These are phyloP conservation scores for Calonectria crousiana DNA, from an alignment of 2,329 filamentous ascomycete genomes.

Conservation along the genomic window DNA sequence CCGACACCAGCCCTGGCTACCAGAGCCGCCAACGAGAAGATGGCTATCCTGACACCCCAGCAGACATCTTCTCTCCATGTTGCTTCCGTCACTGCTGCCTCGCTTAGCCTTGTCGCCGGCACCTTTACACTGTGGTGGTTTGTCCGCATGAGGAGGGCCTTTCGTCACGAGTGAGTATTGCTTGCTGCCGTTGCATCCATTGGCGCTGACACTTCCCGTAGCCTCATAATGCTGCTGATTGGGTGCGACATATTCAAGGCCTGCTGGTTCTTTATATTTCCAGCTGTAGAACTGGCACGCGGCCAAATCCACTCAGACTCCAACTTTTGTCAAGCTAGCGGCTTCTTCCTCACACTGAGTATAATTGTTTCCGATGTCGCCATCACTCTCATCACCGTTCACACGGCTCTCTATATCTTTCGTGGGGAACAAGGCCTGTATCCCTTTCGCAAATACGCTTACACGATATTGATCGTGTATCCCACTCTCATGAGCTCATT, in stretches of 20 bases:
- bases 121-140: conserved; percentile 78
- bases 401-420: conserved; percentile 80
- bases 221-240: conserved; percentile 80
- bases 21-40: conserved; percentile 31
- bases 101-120: conserved; percentile 68
- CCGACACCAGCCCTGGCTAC: conserved; percentile 28
- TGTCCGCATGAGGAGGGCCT: conserved; percentile 77
- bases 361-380: conserved; percentile 79
- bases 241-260: conserved; percentile 79
- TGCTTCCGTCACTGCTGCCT: conserved; percentile 55
- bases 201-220: conserved; percentile 48
- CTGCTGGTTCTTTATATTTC: conserved; percentile 75
- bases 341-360: conserved; percentile 75
- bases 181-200: neutral
- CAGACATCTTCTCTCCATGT: conserved; percentile 42
- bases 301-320: conserved; percentile 64
- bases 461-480: conserved; percentile 66
- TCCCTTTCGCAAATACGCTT: conserved; percentile 72
- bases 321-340: conserved; percentile 74
- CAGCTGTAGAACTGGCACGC: conserved; percentile 67
- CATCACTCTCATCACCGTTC: conserved; percentile 79
- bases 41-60: conserved; percentile 26
- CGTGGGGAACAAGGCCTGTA: conserved; percentile 74
- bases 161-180: conserved; percentile 69
- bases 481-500: conserved; percentile 72